phyloP scores from a whole-genome alignment of 1,139 yeast genomes.

The Diutina siamensis region DNA sequence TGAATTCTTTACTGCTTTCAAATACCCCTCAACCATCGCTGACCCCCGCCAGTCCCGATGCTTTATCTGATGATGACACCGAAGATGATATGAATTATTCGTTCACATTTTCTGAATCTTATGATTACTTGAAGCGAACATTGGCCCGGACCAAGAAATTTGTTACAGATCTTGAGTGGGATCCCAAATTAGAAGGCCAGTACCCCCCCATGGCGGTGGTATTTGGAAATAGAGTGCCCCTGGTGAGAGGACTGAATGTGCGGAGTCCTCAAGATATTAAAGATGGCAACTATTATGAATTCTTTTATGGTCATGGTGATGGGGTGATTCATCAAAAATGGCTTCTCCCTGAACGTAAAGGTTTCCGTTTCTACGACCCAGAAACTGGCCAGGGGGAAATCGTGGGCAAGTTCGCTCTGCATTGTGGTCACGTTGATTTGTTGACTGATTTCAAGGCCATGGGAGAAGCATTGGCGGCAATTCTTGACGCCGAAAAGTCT shows the following conservation, averaged over 20 bases:
- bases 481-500: slow-evolving; percentile 39
- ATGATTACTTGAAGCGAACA: slow-evolving; percentile 51
- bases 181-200: slow-evolving; percentile 27
- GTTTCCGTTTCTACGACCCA: slow-evolving; percentile 36
- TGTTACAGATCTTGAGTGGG: slow-evolving; percentile 43
- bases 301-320: slow-evolving; percentile 83
- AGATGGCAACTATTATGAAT: slow-evolving; percentile 63
- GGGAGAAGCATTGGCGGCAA: slow-evolving; percentile 57
- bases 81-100: slow-evolving; percentile 7
- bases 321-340: slow-evolving; percentile 82
- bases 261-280: slow-evolving; percentile 33
- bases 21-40: background rate
- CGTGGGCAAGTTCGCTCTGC: slow-evolving; percentile 55
- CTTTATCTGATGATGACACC: background rate
- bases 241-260: slow-evolving; percentile 71
- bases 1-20: background rate
- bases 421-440: slow-evolving; percentile 67
- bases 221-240: slow-evolving; percentile 73
- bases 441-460: slow-evolving; percentile 64
- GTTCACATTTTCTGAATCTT: slow-evolving; percentile 46
- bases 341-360: slow-evolving; percentile 66
- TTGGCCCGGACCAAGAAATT: slow-evolving; percentile 49
- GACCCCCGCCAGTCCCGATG: too few species aligned
- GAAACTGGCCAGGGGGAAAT: slow-evolving; percentile 33
- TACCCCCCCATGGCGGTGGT: slow-evolving; percentile 82